Base-by-base conservation (phyloP, 345 rosid genomes). In the Boechera stricta region DNA sequence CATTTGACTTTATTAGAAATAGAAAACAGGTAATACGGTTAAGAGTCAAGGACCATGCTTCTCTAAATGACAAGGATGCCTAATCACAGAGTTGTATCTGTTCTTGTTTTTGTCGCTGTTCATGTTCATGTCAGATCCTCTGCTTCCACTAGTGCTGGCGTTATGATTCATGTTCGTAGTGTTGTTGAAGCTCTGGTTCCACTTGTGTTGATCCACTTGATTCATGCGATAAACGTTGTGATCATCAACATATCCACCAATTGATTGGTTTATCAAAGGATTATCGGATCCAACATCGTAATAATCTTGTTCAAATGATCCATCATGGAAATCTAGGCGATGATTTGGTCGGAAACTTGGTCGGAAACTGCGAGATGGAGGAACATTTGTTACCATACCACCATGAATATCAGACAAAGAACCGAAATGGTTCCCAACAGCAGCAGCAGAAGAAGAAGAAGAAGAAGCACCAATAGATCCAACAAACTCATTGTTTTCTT, bases 161-260 rank as follows among this genome's bases (percentile, higher is more conserved):
- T 21, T 49, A 7, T 57, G 41, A 35, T 64, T 13, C 72, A 77
- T 48, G 18, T 13, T 77, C 9, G 10, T 39, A 29, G 12, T 39
- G 33, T 77, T 71, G 63, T 58, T 24, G 51, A 49, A 72, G 77
- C 63, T 66, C 18, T 29, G 72, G 15, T 51, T 49, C 77, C 72
- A 56, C 28, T 8, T 29, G 32, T 10, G 13, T 47, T 9, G 49
- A 41, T 74, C 71, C 71, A 53, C 53, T 38, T 62, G 64, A 33
- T 33, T 56, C 1, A 13, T 58, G 21, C 7, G 3, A 32, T 44
- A 32, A 38, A 6, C 7, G 13, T 28, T 51, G 8, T 31, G n/a
- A 63, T 45, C 42, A 53, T 62, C 63, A 36, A 18, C 55, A 33
- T 42, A n/a, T 21, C 60, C 64, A 72, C 66, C 31, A 66, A 21